Evolutionary conservation across 495 filamentous ascomycete species (phyloP).

Genomic region (Thermothielavioides terrestris): DNA sequence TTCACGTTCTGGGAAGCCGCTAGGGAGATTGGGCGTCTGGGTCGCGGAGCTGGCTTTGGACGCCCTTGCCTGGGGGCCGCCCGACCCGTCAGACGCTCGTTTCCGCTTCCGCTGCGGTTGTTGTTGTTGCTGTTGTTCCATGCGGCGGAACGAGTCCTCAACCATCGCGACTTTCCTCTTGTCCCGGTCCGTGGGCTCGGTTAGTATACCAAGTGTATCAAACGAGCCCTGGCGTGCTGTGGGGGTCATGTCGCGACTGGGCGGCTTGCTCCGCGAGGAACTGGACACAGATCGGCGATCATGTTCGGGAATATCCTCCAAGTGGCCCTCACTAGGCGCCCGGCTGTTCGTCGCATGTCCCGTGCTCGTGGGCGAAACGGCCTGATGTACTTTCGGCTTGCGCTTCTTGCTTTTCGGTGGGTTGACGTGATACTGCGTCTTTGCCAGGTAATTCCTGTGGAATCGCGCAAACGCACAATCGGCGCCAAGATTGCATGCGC

Average conservation of each 20-base stretch:
- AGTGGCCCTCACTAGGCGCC: conserved; percentile 62
- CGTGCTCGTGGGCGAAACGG: conserved; percentile 59
- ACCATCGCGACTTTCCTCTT: conserved; percentile 78
- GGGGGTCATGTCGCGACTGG: conserved; percentile 77
- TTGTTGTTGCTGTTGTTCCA: conserved; percentile 50
- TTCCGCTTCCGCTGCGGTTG: conserved; percentile 48
- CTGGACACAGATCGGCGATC: conserved; percentile 63
- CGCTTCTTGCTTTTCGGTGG: conserved; percentile 51
- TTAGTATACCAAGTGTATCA: conserved; percentile 41
- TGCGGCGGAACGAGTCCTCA: conserved; percentile 63
- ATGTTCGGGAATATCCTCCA: conserved; percentile 46
- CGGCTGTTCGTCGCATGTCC: conserved; percentile 67
- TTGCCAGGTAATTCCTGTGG: conserved; percentile 54
- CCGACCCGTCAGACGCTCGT: conserved; percentile 49
- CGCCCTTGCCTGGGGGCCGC: conserved; percentile 29
- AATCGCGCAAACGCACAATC: conserved; percentile 67
- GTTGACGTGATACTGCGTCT: conserved; percentile 40
- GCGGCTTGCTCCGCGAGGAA: conserved; percentile 63
- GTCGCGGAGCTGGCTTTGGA: conserved; percentile 27
- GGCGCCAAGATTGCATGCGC: conserved; percentile 61
- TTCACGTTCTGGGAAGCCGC: conserved; percentile 29
- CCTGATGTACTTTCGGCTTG: conserved; percentile 45
- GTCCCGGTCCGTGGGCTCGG: conserved; percentile 74
- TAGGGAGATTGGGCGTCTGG: conserved; percentile 26
- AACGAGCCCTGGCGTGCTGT: conserved; percentile 44